phyloP scores from a whole-genome alignment of 441 rosid species.

The Caryocar brasiliense region DNA sequence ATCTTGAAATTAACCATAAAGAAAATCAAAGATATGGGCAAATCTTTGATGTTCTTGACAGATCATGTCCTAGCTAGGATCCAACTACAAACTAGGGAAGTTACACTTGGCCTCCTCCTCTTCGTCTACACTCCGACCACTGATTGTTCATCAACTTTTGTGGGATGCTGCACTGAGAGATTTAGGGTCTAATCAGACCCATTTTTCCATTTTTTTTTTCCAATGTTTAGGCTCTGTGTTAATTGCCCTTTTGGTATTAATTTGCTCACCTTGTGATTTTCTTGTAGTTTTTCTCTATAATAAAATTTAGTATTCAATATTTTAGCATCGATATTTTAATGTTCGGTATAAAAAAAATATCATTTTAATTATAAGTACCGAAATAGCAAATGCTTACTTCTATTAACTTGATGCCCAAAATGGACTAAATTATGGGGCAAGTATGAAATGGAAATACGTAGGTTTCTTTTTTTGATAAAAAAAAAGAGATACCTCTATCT shows the following conservation, averaged over 20 bases:
- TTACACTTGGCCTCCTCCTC: neutral
- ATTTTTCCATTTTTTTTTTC: neutral
- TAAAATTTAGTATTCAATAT: no score
- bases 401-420: no score
- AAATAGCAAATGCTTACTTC: no score
- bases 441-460: neutral
- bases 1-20: no score
- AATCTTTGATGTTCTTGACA: no score
- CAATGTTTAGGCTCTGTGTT: neutral
- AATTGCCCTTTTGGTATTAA: neutral
- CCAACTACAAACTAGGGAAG: slow-evolving; percentile 4
- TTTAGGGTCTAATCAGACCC: neutral
- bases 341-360: no score
- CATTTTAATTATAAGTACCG: no score
- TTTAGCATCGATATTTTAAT: no score
- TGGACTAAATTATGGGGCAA: neutral
- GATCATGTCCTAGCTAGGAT: no score
- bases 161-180: slow-evolving; percentile 1
- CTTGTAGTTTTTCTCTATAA: neutral
- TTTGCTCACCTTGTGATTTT: neutral
- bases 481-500: neutral
- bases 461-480: neutral
- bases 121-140: slow-evolving; percentile 4
- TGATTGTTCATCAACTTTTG: neutral
- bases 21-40: no score